Base-by-base conservation (phyloP, 164 flowering plant species). In the Echeveria elegans region DNA sequence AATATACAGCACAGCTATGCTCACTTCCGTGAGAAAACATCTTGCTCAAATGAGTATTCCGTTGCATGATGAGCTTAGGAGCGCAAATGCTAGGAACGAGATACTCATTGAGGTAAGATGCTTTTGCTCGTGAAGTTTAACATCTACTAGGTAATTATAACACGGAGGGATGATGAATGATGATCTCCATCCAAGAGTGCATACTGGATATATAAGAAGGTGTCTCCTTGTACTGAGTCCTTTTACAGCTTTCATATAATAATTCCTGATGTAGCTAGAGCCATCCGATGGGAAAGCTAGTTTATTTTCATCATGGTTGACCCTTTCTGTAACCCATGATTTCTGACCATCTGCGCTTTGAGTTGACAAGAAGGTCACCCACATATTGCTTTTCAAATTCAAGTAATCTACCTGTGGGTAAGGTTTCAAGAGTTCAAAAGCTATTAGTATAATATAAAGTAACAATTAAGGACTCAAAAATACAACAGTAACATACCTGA, bases 401-500 rank as follows among this genome's bases (percentile, higher is more conserved):
- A 93, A 69, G 78, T 93, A 93, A 78, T 90, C 97, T 70, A 88
- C 94, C 96, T 89, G 86, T 18, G 1, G 23, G 45, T 10, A 34
- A 43, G 8, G 43, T 21, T 37, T 12, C 10, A 16, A 31, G 37
- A 18, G 29, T 9, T 21, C 16, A 1, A 63, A 63, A n/a, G 21
- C 5, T 11, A n/a, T n/a, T n/a, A 11, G 6, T 21, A 36, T 23
- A 63, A 15, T 12, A 32, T 21, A 23, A 34, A 5, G 14, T 6
- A 24, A 21, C 41, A n/a, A n/a, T 21, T 8, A 21, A 19, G 29
- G 28, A 63, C 7, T 24, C 26, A 21, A 12, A 21, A 34, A 29
- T 21, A 10, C 7, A 29, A 56, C 4, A 56, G 23, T 3, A 63
- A 36, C 10, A 5, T 32, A 63, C 66, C 66, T 63, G 66, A 63